These are phyloP conservation scores for Podosphaera aphanis DNA, from an alignment of 2,329 filamentous ascomycete genomes.

Conservation along the genomic window DNA sequence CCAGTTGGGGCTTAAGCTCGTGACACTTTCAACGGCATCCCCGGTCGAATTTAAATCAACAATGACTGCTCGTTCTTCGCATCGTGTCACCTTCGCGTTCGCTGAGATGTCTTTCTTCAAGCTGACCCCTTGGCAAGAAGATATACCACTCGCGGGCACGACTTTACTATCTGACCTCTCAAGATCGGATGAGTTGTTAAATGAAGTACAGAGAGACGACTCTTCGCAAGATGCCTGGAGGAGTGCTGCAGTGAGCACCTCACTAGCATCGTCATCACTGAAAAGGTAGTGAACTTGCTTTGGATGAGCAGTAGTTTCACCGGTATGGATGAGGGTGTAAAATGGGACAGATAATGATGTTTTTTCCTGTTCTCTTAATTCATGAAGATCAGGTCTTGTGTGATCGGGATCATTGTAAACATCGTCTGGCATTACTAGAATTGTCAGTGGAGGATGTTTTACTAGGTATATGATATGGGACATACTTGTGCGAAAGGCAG, in stretches of 20 bases:
- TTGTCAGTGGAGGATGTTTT: too few relatives aligned
- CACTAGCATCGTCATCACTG: constrained; percentile 61
- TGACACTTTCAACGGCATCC: constrained; percentile 39
- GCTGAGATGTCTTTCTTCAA: not conserved
- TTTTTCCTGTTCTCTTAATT: not conserved
- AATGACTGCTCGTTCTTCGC: constrained; percentile 24
- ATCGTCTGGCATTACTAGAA: not conserved
- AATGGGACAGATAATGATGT: constrained; percentile 42
- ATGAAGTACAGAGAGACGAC: not conserved
- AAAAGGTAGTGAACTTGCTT: constrained; percentile 70
- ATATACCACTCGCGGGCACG: not conserved
- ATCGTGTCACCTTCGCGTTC: constrained; percentile 1
- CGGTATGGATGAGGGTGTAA: constrained; percentile 50
- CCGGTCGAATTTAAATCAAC: constrained; percentile 27
- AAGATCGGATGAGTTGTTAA: not conserved
- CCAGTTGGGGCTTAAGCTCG: constrained; percentile 55
- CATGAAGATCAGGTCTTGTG: not conserved
- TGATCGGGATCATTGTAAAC: not conserved
- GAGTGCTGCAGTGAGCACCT: constrained; percentile 45
- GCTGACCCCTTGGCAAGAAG: not conserved
- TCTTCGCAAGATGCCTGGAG: constrained; percentile 13
- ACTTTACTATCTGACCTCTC: not conserved
- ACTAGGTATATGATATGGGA: too few relatives aligned
- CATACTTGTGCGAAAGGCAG: too few relatives aligned
- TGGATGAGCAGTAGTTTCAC: constrained; percentile 57